phyloP scores from a whole-genome alignment of 1,284 basidiomycete genomes.

The Ustilago lituana region DNA sequence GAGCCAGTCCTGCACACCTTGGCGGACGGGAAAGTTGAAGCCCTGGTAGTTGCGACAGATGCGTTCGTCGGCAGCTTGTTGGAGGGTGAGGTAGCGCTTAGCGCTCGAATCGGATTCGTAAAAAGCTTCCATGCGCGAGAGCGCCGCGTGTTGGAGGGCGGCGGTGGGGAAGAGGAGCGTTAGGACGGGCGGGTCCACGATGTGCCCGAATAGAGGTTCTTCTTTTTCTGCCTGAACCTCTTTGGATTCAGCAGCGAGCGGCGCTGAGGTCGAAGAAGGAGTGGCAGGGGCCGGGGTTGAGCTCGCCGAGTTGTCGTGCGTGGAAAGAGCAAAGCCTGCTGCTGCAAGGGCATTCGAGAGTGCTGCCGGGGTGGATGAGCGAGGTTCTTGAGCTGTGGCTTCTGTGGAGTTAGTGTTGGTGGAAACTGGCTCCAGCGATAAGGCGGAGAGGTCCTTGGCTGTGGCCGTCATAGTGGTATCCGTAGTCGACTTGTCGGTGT shows the following conservation, averaged over 20 bases:
- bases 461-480: background rate
- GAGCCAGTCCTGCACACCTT: slow-evolving; percentile 54
- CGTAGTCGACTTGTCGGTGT: background rate
- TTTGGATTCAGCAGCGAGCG: background rate
- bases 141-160: slow-evolving; percentile 52
- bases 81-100: slow-evolving; percentile 42
- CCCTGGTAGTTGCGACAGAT: slow-evolving; percentile 62
- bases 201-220: slow-evolving; percentile 38
- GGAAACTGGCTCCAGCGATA: slow-evolving; percentile 9
- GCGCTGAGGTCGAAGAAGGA: slow-evolving; percentile 1
- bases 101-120: slow-evolving; percentile 54
- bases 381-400: background rate
- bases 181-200: slow-evolving; percentile 45
- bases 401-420: background rate
- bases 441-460: slow-evolving; percentile 2
- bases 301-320: background rate
- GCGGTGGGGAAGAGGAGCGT: slow-evolving; percentile 58
- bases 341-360: slow-evolving; percentile 22
- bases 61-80: slow-evolving; percentile 43
- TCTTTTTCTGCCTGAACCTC: slow-evolving; percentile 8
- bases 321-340: slow-evolving; percentile 21
- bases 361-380: slow-evolving; percentile 7
- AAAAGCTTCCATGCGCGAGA: slow-evolving; percentile 61
- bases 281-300: slow-evolving; percentile 13
- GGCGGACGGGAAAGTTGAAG: slow-evolving; percentile 58